Percentiles rank a stretch among this genome's conserved stretches.
Conservation (phyloP, 495 filamentous ascomycete genomes). For the Podospora pseudocomata region DNA sequence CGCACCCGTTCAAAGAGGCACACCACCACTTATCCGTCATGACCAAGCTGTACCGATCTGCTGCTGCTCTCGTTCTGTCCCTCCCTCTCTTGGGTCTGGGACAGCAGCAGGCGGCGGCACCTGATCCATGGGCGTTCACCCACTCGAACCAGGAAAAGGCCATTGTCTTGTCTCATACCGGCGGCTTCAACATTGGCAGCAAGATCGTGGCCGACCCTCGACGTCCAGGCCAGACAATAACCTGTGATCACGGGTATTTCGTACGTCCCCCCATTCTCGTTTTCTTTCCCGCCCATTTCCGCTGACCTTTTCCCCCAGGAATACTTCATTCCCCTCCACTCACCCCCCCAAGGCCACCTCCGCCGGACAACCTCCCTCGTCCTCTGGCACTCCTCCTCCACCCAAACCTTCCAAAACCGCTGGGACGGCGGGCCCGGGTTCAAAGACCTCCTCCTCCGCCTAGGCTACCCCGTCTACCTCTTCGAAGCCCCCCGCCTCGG, state of each 20-base stretch:
- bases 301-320: neutral
- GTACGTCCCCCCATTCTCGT: neutral
- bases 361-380: neutral
- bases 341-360: neutral
- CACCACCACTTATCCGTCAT: neutral
- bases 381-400: slow-evolving; percentile 1
- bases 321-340: neutral
- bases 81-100: neutral
- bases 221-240: slow-evolving; percentile 36
- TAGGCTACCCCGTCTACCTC: neutral
- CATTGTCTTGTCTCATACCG: slow-evolving; percentile 39
- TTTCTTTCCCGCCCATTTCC: neutral
- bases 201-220: slow-evolving; percentile 31
- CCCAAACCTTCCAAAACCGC: slow-evolving; percentile 1
- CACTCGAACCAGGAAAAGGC: slow-evolving; percentile 19
- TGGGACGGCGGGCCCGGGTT: neutral
- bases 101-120: neutral
- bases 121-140: neutral
- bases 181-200: slow-evolving; percentile 40
- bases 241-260: slow-evolving; percentile 49
- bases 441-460: neutral
- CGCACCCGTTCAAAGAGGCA: neutral
- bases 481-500: slow-evolving; percentile 1
- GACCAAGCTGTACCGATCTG: neutral
- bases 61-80: neutral